Evolutionary conservation across 2,329 filamentous ascomycete genomes (phyloP), one percentile per base, ranked within the genome.

Genomic region (Pseudogymnoascus sp.): DNA sequence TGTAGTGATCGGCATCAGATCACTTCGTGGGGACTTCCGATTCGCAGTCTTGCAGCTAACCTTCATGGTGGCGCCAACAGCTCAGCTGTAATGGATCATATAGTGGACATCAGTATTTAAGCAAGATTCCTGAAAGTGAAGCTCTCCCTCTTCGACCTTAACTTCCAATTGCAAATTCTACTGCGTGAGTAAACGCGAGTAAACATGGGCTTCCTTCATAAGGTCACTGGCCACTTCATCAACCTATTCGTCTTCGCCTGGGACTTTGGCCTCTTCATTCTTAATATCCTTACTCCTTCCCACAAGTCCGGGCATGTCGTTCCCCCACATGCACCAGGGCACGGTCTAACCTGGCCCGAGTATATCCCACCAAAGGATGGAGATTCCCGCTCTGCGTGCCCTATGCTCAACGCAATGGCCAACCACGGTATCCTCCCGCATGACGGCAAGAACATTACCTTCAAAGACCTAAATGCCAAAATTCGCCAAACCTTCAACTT

Each of bases 351-450:
- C 42, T 77, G 74, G 74, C 75, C 74, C 15, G 69, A 72, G 44
- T 77, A 75, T 61, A 66, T 73, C 13, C 68, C 75, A 56, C 75
- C 76, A 1, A 68, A 68, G 62, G 71, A 74, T 19, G 70, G 70
- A 59, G 75, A 76, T 64, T 75, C 73, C 4, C 37, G 66, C 23
- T 64, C 63, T 3, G 69, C 77, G 29, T 79, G 77, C 59, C 76
- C 77, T 2, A 76, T 76, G 65, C 67, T 79, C 40, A 79, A 78
- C 62, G 71, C 76, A 1, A 71, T 78, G 21, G 75, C 77, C 17
- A 78, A 78, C 65, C 73, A 79, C 44, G 74, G 73, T 3, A 77
- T 76, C 62, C 74, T 79, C 17, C 75, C 76, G 0, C 76, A 74
- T 50, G 68, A 77, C 50, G 76, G 76, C 13, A 67, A 67, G 33